Evolutionary conservation across 768 basidiomycete species (phyloP).

Genomic region (Podaxis sp.): DNA sequence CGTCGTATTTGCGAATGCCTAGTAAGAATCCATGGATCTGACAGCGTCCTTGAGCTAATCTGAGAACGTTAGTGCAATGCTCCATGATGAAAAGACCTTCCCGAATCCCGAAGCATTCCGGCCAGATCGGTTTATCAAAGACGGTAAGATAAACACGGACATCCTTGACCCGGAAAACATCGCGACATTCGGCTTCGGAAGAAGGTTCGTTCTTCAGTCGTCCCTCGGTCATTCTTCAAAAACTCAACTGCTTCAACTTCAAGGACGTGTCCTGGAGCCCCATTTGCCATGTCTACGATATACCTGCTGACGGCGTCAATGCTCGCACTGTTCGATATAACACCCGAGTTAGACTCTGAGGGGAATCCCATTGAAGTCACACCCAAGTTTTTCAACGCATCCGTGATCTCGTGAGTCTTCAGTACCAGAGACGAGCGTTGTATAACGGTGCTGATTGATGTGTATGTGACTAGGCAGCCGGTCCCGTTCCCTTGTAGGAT

Average conservation of each 20-base stretch:
- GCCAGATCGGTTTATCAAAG: constrained; percentile 21
- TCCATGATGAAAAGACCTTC: constrained; percentile 19
- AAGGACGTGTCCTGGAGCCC: constrained; percentile 12
- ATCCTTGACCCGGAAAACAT: constrained; percentile 22
- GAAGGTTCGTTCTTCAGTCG: constrained; percentile 18
- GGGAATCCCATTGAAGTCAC: neutral
- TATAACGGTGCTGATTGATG: neutral
- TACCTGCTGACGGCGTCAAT: constrained; percentile 5
- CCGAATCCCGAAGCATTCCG: constrained; percentile 18
- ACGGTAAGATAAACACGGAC: constrained; percentile 20
- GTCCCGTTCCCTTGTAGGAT: constrained; percentile 3
- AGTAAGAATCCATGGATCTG: neutral
- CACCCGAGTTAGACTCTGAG: constrained; percentile 9
- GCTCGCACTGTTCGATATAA: constrained; percentile 19
- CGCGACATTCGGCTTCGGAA: constrained; percentile 30
- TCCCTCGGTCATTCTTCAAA: neutral
- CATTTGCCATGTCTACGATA: neutral
- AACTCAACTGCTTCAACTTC: neutral
- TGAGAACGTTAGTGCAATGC: constrained; percentile 18
- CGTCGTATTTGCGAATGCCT: constrained; percentile 12
- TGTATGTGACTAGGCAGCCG: neutral
- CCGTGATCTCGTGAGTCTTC: neutral
- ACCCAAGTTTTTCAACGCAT: neutral
- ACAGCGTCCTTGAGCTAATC: neutral
- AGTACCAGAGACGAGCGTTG: neutral